Percentiles rank a stretch among this genome's conserved stretches.
Conservation (phyloP, 129 eudicot species). For the Heracleum sosnowskyi region DNA sequence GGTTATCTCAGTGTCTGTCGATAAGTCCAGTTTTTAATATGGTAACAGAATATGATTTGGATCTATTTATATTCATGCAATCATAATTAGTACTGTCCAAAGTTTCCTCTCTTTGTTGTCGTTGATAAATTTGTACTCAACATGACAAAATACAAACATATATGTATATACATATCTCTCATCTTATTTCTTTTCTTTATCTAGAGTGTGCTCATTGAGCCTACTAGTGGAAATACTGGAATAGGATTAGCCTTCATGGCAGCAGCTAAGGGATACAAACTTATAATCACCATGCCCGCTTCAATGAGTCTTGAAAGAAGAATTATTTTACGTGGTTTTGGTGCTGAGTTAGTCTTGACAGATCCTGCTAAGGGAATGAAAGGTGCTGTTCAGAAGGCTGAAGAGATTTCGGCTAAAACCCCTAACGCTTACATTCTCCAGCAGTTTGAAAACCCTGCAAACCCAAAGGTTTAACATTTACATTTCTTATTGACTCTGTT, state of each 20-base stretch:
- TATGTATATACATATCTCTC: neutral
- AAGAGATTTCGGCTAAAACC: conserved; percentile 71
- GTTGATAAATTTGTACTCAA: neutral
- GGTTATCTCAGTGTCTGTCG: neutral
- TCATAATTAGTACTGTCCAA: neutral
- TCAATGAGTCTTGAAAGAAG: conserved; percentile 84
- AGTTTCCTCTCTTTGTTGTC: neutral
- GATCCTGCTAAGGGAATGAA: conserved; percentile 94
- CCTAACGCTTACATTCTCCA: conserved; percentile 88
- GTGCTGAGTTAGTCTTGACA: conserved; percentile 88
- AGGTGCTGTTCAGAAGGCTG: conserved; percentile 87
- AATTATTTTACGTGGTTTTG: conserved; percentile 85
- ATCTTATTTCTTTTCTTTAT: conserved; percentile 10
- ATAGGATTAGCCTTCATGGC: conserved; percentile 93
- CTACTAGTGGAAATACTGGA: conserved; percentile 96
- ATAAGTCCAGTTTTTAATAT: neutral
- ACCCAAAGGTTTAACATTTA: conserved; percentile 59
- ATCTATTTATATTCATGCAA: neutral
- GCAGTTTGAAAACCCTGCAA: conserved; percentile 93
- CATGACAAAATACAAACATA: neutral
- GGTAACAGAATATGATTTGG: neutral
- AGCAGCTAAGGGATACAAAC: conserved; percentile 94
- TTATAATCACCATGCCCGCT: conserved; percentile 91
- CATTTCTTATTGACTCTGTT: neutral
- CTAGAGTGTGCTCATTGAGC: conserved; percentile 85